Percentiles rank a stretch among this genome's conserved stretches.
phyloP scores from a whole-genome alignment of 176 grass and related monocot genomes.

The Zea luxurians region DNA sequence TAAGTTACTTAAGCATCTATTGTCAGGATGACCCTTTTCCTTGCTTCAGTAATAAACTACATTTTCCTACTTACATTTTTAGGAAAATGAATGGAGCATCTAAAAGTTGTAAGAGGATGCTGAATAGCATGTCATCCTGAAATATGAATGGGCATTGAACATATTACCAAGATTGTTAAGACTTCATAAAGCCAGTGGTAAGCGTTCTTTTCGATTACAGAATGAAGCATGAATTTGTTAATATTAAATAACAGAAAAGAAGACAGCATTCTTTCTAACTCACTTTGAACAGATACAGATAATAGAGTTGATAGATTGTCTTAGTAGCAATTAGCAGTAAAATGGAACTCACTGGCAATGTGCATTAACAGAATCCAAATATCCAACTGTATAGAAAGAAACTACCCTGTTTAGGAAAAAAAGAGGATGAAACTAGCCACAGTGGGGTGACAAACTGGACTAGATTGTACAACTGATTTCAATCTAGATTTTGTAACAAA shows the following conservation, averaged over 20 bases:
- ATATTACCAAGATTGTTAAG: constrained; percentile 12
- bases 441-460: constrained; percentile 1
- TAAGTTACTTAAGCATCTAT: constrained; percentile 6
- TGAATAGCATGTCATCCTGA: constrained; percentile 90
- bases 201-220: background rate
- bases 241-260: constrained; percentile 19
- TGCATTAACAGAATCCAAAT: constrained; percentile 18
- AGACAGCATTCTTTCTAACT: background rate
- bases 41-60: background rate
- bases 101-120: constrained; percentile 70
- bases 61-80: constrained; percentile 56
- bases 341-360: background rate
- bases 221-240: background rate
- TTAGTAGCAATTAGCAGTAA: constrained; percentile 1
- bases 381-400: background rate
- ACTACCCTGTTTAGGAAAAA: background rate
- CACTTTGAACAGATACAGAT: constrained; percentile 12
- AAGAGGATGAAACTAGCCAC: background rate
- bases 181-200: constrained; percentile 23
- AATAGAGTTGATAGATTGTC: constrained; percentile 4
- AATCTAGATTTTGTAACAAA: constrained; percentile 17
- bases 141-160: constrained; percentile 19
- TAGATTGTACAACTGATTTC: background rate
- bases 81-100: constrained; percentile 57
- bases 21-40: constrained; percentile 10